Conservation (phyloP, 2,329 filamentous ascomycete genomes). For the Hymenoscyphus infarciens region DNA sequence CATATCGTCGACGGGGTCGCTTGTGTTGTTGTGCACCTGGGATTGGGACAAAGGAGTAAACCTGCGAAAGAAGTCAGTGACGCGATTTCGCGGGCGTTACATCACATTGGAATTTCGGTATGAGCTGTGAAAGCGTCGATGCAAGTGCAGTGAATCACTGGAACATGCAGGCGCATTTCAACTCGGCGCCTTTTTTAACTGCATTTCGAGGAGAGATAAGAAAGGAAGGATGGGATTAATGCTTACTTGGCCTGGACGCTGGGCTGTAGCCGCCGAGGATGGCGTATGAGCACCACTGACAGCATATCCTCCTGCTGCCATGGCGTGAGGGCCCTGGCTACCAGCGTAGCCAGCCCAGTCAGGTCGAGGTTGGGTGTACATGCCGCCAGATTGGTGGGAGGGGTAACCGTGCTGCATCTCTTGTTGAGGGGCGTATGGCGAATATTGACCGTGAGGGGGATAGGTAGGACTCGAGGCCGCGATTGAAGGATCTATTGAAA, state of each 20-base stretch:
- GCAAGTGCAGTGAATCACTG: conserved; percentile 4
- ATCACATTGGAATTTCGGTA: not conserved
- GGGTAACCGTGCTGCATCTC: conserved; percentile 80
- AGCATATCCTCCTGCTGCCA: conserved; percentile 32
- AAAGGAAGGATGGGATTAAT: conserved; percentile 7
- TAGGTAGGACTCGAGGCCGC: conserved; percentile 91
- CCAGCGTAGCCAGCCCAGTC: conserved; percentile 70
- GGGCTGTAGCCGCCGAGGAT: conserved; percentile 50
- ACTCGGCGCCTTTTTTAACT: not conserved
- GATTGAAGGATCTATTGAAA: conserved; percentile 99
- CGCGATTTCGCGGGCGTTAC: not conserved
- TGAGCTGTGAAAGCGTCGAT: not conserved
- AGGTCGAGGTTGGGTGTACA: conserved; percentile 68
- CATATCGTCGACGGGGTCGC: conserved; percentile 85
- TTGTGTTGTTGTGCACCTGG: conserved; percentile 97
- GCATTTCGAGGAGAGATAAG: not conserved
- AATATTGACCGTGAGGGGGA: conserved; percentile 74
- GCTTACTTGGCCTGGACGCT: conserved; percentile 59
- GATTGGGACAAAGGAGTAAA: conserved; percentile 97
- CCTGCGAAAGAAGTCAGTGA: conserved; percentile 48
- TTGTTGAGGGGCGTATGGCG: conserved; percentile 80
- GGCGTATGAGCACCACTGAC: conserved; percentile 42
- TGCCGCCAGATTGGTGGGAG: conserved; percentile 53
- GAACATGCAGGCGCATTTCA: conserved; percentile 6
- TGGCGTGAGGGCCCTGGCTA: conserved; percentile 36